Base-by-base conservation (phyloP, 495 filamentous ascomycete genomes). In the Podospora pseudopauciseta region DNA sequence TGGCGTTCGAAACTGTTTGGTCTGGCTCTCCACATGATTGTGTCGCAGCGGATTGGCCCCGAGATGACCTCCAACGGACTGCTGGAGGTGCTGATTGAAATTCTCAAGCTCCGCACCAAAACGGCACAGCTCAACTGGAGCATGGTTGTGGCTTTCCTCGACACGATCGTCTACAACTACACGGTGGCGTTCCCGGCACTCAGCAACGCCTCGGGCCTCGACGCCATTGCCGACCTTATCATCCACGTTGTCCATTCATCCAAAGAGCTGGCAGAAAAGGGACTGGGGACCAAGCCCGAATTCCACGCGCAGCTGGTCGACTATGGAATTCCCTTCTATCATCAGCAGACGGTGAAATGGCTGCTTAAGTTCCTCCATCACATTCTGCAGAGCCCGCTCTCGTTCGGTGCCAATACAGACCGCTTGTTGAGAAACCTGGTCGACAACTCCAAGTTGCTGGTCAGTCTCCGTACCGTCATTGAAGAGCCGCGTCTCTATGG, bases 361-460 rank as follows among this genome's bases (percentile, higher is more conserved):
- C 85, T 97, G 60, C 92, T 97, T 80, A 96, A 96, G 75, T 96
- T 98, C 74, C 91, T 96, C 72, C 92, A 95, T 71, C 94, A 97
- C 77, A 89, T 97, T 82, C 94, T 98, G 91, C 85, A 89, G 11
- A 90, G 93, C 76, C 89, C 86, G 49, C 82, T 78, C 64, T 75
- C 78, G 2, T 81, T 79, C 54, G 90, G 89, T 66, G 92, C 91
- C 64, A 94, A 92, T 67, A 91, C 92, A 64, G 95, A 98, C 74
- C 89, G 96, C 39, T 79, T 96, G 19, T 79, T 99, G 73, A 86
- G 96, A 60, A 99, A 98, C 76, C 77, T 99, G 65, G 95, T 97
- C 49, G 96, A 99, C 77, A 96, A 93, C 6, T 92, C 94, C 39
- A 89, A 89, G 54, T 80, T 98, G 63, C 84, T 98, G 63, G 84